Evolutionary conservation across 257 asterid species (phyloP).

Genomic region (Jaltomata sinuosa): DNA sequence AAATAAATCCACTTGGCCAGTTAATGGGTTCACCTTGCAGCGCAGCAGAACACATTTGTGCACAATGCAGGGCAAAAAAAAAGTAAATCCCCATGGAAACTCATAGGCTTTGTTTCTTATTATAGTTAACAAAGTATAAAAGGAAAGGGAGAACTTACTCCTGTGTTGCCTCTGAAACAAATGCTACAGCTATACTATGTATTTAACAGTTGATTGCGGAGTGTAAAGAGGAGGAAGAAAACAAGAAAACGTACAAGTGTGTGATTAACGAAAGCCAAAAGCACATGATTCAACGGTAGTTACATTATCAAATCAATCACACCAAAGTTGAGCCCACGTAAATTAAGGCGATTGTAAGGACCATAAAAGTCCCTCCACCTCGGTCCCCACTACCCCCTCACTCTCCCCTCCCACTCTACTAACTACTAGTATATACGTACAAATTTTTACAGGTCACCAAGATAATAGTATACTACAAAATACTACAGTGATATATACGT

Average conservation of each 20-base stretch:
- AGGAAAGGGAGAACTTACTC: not conserved
- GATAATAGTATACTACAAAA: not conserved
- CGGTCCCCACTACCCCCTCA: not conserved
- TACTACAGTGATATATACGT: not conserved
- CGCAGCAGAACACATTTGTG: conserved; percentile 11
- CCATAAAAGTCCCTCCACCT: conserved; percentile 6
- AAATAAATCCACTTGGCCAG: conserved; percentile 18
- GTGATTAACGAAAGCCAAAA: conserved; percentile 20
- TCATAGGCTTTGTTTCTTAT: not conserved
- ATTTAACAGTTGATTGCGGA: not conserved
- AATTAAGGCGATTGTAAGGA: conserved; percentile 44
- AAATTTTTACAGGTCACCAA: not conserved
- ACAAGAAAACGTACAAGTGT: conserved; percentile 30
- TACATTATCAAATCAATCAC: conserved; percentile 43
- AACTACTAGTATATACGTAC: not conserved
- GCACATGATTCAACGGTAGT: conserved; percentile 47
- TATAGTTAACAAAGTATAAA: not conserved
- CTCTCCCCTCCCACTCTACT: not conserved
- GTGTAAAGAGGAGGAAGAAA: conserved; percentile 16
- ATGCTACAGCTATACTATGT: not conserved
- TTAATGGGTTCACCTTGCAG: conserved; percentile 12
- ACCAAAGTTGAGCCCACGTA: conserved; percentile 43
- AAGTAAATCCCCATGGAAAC: not conserved
- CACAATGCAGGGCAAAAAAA: not conserved
- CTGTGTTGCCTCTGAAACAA: not conserved